phyloP scores from a whole-genome alignment of 257 asterid species.

The Fraxinus quadrangulata region DNA sequence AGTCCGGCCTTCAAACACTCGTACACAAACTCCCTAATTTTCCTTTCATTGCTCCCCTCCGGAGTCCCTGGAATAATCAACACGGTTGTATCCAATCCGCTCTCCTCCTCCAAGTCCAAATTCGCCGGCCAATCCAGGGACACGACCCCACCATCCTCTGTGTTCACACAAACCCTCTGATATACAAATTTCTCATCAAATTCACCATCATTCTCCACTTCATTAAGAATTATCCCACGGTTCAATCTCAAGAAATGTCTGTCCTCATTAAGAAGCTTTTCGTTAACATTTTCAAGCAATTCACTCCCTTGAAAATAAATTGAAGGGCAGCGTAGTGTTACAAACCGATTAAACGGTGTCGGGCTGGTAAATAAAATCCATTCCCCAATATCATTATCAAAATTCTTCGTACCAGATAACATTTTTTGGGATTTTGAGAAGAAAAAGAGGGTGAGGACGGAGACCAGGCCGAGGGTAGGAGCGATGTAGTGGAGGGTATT shows the following conservation, averaged over 20 bases:
- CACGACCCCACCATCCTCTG: constrained; percentile 87
- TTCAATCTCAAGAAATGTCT: constrained; percentile 68
- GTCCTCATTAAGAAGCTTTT: constrained; percentile 71
- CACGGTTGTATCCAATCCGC: constrained; percentile 79
- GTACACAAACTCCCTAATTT: constrained; percentile 53
- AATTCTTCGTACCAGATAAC: constrained; percentile 5
- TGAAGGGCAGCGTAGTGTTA: constrained; percentile 81
- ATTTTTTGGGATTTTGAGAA: constrained; percentile 35
- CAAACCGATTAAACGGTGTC: constrained; percentile 93
- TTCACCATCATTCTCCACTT: constrained; percentile 36
- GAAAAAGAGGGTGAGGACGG: constrained; percentile 63
- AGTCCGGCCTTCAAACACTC: constrained; percentile 77
- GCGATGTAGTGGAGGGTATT: constrained; percentile 54
- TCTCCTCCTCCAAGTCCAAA: constrained; percentile 81
- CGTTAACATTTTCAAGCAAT: constrained; percentile 59
- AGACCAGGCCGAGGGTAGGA: constrained; percentile 70
- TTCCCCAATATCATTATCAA: constrained; percentile 53
- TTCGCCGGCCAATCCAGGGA: constrained; percentile 93
- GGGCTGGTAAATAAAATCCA: constrained; percentile 85
- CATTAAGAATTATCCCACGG: constrained; percentile 56
- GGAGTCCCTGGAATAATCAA: constrained; percentile 85
- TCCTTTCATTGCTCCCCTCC: constrained; percentile 71
- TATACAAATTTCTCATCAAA: constrained; percentile 56
- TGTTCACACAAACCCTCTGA: constrained; percentile 74
- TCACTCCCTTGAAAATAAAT: constrained; percentile 66